phyloP scores from a whole-genome alignment of 495 filamentous ascomycete species.

The Podospora australis region DNA sequence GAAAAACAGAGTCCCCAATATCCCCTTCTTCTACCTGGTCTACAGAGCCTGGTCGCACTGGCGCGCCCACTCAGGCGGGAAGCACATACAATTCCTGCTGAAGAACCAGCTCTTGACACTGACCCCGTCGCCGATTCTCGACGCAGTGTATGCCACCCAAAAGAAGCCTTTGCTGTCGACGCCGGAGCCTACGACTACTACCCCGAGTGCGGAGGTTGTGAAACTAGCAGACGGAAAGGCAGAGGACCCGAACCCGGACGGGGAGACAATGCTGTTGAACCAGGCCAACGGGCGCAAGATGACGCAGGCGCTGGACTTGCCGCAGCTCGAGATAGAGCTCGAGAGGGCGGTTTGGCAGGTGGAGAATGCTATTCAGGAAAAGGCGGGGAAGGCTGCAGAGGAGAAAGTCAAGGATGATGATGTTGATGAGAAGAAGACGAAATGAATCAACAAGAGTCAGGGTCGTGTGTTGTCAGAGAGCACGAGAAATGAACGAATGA shows the following conservation, averaged over 20 bases:
- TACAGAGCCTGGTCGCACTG: constrained; percentile 70
- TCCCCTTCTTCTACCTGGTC: constrained; percentile 94
- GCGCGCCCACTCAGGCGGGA: constrained; percentile 74
- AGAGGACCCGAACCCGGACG: constrained; percentile 29
- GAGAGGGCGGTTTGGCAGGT: constrained; percentile 88
- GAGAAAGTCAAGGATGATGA: constrained; percentile 9
- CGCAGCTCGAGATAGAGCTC: constrained; percentile 79
- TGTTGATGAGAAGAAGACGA: constrained; percentile 15
- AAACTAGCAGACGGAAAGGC: constrained; percentile 11
- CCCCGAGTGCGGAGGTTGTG: constrained; percentile 2
- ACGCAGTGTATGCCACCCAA: constrained; percentile 60
- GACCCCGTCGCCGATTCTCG: constrained; percentile 57
- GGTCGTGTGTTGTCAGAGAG: no score
- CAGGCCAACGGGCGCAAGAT: constrained; percentile 57
- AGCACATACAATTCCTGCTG: constrained; percentile 75
- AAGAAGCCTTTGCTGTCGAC: constrained; percentile 23
- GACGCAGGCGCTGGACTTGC: constrained; percentile 64
- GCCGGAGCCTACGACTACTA: constrained; percentile 23
- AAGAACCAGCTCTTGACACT: constrained; percentile 59
- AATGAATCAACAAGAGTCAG: constrained; percentile 13
- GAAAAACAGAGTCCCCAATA: constrained; percentile 67
- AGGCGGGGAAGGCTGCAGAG: constrained; percentile 32
- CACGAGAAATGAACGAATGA: no score
- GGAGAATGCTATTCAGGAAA: constrained; percentile 54
- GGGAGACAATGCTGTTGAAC: constrained; percentile 54